These are phyloP conservation scores for Brassica nigra DNA, from an alignment of 345 rosid species.

Conservation along the genomic window DNA sequence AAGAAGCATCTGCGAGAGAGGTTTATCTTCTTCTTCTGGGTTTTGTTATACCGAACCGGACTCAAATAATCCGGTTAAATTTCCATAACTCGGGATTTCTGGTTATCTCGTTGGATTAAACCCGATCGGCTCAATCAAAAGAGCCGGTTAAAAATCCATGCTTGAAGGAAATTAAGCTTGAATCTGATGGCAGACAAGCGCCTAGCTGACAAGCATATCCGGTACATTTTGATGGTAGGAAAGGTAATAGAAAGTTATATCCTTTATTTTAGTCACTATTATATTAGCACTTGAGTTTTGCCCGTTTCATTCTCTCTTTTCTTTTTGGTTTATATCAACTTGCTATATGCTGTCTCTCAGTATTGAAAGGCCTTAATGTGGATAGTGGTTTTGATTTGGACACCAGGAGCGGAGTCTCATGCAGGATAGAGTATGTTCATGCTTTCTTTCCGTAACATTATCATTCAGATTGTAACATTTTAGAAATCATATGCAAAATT, in stretches of 20 bases:
- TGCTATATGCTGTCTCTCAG: neutral
- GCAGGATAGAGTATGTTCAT: too few relatives aligned
- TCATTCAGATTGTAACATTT: too few relatives aligned
- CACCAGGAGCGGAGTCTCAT: too few relatives aligned
- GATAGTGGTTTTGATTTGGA: too few relatives aligned
- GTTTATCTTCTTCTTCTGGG: slow-evolving; percentile 38
- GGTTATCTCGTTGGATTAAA: neutral
- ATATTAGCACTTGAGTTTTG: neutral
- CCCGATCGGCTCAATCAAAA: neutral
- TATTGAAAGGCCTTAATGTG: too few relatives aligned
- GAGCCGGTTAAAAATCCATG: too few relatives aligned
- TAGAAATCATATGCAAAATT: too few relatives aligned
- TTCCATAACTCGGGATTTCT: neutral
- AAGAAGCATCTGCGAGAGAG: neutral
- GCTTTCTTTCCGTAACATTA: too few relatives aligned
- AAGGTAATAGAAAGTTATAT: slow-evolving; percentile 43
- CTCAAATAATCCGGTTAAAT: neutral
- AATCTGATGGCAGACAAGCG: too few relatives aligned
- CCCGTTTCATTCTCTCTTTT: neutral
- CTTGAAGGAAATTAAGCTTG: too few relatives aligned
- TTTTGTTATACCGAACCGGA: slow-evolving; percentile 18
- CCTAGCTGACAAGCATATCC: slow-evolving; percentile 47
- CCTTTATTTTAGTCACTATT: neutral
- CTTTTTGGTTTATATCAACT: too few relatives aligned
- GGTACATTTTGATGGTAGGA: slow-evolving; percentile 64